Evolutionary conservation across 2,329 filamentous ascomycete genomes (phyloP), one percentile per base, ranked within the genome.

Genomic region (Fusarium palustre): DNA sequence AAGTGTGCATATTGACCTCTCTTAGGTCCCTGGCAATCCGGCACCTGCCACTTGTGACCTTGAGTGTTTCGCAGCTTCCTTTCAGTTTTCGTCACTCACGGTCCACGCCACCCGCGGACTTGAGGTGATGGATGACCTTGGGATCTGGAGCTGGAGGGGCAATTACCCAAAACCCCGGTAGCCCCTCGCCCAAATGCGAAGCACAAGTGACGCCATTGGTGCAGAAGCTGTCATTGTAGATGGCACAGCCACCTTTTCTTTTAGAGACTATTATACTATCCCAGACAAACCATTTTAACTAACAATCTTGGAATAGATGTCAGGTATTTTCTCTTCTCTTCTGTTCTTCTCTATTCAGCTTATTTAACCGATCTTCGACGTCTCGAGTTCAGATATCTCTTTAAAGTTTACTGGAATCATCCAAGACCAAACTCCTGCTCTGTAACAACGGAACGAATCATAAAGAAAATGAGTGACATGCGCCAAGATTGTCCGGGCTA

Each of bases 161-260:
- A 70, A 55, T 58, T 55, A 46, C 43, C 59, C 52, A 46, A 50
- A 42, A 38, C 48, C 66, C 66, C 33, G 54, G 57, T 70, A 62
- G 66, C 67, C 66, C 66, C 66, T 68, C 65, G 43, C 63, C 60
- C 43, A 50, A 57, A 31, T 48, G 45, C 61, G 33, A 54, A 67
- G 58, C 48, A 39, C 36, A 30, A 31, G 67, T 69, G 66, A 70
- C 67, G 66, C 66, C 66, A 69, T 69, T 69, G 54, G 66, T 42
- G 55, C 47, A 63, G 42, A 54, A 55, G 49, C 57, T 61, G 38
- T 38, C 46, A 30, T 57, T 52, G n/a, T 48, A 41, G 18, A 43
- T 46, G 45, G 52, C 67, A 69, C 66, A 69, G 67, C 67, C 67
- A 62, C 66, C 30, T 49, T 48, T 55, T 18, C 33, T 34, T 34